phyloP scores from a whole-genome alignment of 805 yeast species.

The Pichia kluyveri region DNA sequence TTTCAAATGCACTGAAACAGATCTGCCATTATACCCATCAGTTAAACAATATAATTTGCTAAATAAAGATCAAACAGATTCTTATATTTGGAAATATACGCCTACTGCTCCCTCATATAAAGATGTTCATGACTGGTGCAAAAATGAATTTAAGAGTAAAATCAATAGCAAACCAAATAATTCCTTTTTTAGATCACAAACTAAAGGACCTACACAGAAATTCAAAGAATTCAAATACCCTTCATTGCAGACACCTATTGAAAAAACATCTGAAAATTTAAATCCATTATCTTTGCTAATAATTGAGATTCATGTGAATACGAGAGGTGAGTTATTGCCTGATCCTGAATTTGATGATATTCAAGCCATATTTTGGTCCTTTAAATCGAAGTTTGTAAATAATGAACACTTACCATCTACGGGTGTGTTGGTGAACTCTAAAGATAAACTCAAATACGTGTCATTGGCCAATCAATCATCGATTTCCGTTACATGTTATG shows the following conservation, averaged over 20 bases:
- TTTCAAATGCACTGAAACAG: slow-evolving; percentile 30
- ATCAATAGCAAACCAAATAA: slow-evolving; percentile 6
- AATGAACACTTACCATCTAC: slow-evolving; percentile 30
- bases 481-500: slow-evolving; percentile 31
- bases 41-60: not conserved
- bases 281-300: slow-evolving; percentile 47
- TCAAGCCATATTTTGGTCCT: slow-evolving; percentile 51
- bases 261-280: slow-evolving; percentile 29
- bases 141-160: slow-evolving; percentile 8
- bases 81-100: slow-evolving; percentile 8
- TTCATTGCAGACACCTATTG: slow-evolving; percentile 20
- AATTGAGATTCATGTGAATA: slow-evolving; percentile 60
- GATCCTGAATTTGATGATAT: slow-evolving; percentile 60
- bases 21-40: slow-evolving; percentile 18
- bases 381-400: slow-evolving; percentile 26
- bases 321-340: slow-evolving; percentile 43
- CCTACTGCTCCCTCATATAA: slow-evolving; percentile 38
- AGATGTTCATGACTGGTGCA: slow-evolving; percentile 29
- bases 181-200: slow-evolving; percentile 35
- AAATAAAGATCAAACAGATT: not conserved
- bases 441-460: not conserved
- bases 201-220: slow-evolving; percentile 37
- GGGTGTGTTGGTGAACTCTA: slow-evolving; percentile 27
- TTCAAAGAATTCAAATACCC: slow-evolving; percentile 31
- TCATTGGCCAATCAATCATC: not conserved